Base-by-base conservation (phyloP, 2,329 filamentous ascomycete species). In the Ophiosphaerella korrae region DNA sequence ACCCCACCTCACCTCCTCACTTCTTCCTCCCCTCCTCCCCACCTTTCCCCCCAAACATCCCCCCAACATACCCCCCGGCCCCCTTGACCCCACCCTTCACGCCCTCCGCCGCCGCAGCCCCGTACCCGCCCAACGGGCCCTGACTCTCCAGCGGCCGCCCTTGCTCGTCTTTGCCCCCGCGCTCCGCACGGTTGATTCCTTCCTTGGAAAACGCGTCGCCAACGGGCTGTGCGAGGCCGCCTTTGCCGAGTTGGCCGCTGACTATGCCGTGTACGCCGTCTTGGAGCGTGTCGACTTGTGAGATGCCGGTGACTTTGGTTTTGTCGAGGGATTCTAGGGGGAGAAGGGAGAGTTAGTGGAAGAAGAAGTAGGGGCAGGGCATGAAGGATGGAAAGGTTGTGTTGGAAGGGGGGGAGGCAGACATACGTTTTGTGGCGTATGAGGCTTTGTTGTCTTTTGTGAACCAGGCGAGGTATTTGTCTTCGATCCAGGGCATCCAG, bases 401-500 rank as follows among this genome's bases (percentile, higher is more conserved):
- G n/a, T 14, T 38, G 26, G 35, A 38, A 12, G 23, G 40, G 16
- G n/a, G 1, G 16, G 24, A 18, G 26, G 16, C n/a, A 23, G 35
- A 71, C 76, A 31, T 71, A 89, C 88, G 81, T 73, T 87, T 89
- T 1, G 87, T 81, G 5, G 84, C 78, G 64, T 90, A 90, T 68
- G 83, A 87, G 5, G 86, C 83, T 74, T 91, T 90, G 80, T 91
- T 91, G 67, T 90, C 87, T 56, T 86, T 87, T 63, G 86, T 88
- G 73, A 90, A 90, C 79, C 84, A 90, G 45, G 80, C 79, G 24
- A 91, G 80, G 70, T 89, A 89, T 52, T 84, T 73, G 70, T 91
- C 88, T 72, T 91, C 88, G 49, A 90, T 77, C 88, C 88, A 90
- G 1, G 88, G 88, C 69, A 89, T 82, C 88, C 88, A 91, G 63